Conservation (phyloP, 331 rosid species). For the Dryas integrifolia region DNA sequence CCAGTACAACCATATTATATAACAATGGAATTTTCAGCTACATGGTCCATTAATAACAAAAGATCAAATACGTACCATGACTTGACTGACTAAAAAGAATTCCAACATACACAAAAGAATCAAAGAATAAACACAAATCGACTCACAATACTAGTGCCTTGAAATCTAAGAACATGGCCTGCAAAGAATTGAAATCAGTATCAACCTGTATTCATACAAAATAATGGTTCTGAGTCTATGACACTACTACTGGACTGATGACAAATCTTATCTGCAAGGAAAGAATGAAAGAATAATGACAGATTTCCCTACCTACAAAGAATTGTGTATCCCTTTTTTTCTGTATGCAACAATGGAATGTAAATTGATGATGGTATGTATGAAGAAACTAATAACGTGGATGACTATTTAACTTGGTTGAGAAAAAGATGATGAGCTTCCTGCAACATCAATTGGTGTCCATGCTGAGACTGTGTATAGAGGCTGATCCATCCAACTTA, state of each 20-base stretch:
- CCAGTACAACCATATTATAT: conserved; percentile 21
- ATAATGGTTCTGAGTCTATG: conserved; percentile 34
- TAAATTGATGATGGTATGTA: conserved; percentile 20
- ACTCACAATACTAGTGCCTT: conserved; percentile 37
- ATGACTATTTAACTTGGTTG: conserved; percentile 42
- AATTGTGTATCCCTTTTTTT: conserved; percentile 39
- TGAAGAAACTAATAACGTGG: conserved; percentile 17
- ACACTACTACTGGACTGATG: conserved; percentile 17
- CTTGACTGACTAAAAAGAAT: conserved; percentile 28
- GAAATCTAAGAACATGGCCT: conserved; percentile 27
- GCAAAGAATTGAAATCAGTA: conserved; percentile 39
- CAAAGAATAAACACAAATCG: conserved; percentile 40
- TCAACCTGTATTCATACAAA: conserved; percentile 29
- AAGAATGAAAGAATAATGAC: conserved; percentile 76
- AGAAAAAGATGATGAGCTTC: conserved; percentile 68
- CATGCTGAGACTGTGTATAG: conserved; percentile 84
- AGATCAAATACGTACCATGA: conserved; percentile 3
- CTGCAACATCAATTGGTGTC: conserved; percentile 62
- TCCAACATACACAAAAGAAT: conserved; percentile 39
- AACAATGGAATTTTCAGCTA: conserved; percentile 20
- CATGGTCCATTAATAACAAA: conserved; percentile 6
- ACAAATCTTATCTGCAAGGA: conserved; percentile 63
- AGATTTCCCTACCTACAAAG: conserved; percentile 56
- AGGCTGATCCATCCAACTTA: conserved; percentile 73
- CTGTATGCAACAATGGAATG: conserved; percentile 34